These are phyloP conservation scores for Amphirosellinia nigrospora DNA, from an alignment of 495 filamentous ascomycete genomes.

Conservation along the genomic window DNA sequence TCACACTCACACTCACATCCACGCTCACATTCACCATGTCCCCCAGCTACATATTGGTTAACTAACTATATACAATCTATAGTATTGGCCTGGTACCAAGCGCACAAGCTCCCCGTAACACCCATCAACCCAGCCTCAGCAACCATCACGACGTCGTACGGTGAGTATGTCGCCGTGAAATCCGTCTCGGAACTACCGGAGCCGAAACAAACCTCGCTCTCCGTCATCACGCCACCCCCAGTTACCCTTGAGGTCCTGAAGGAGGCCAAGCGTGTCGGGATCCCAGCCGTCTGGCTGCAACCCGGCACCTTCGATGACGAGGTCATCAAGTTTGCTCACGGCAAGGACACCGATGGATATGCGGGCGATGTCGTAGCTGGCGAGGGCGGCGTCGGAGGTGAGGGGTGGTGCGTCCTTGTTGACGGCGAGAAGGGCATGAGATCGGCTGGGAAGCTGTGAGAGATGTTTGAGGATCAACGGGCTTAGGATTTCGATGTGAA, in stretches of 20 bases:
- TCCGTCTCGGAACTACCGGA: conserved; percentile 66
- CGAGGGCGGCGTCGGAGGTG: conserved; percentile 67
- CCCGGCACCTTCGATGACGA: conserved; percentile 83
- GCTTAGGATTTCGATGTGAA: not conserved
- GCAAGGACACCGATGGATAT: conserved; percentile 58
- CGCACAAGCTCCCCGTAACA: conserved; percentile 74
- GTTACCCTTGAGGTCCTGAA: conserved; percentile 72
- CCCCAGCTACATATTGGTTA: not conserved
- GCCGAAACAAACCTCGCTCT: conserved; percentile 75
- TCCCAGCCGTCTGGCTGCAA: conserved; percentile 88
- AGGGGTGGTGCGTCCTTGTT: conserved; percentile 92
- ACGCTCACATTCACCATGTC: not conserved
- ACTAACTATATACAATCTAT: conserved; percentile 1
- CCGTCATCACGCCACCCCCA: conserved; percentile 85
- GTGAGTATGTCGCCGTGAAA: conserved; percentile 66
- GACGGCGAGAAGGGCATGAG: conserved; percentile 79
- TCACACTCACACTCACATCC: not conserved
- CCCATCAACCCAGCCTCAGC: conserved; percentile 79
- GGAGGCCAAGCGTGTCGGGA: conserved; percentile 79
- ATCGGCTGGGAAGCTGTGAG: conserved; percentile 57
- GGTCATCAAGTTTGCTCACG: conserved; percentile 69
- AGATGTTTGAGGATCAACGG: not conserved
- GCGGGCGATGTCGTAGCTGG: conserved; percentile 69
- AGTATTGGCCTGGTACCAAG: conserved; percentile 91
- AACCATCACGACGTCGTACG: conserved; percentile 58